Evolutionary conservation across 164 flowering plant species (phyloP).

Genomic region (Buxus sempervirens): DNA sequence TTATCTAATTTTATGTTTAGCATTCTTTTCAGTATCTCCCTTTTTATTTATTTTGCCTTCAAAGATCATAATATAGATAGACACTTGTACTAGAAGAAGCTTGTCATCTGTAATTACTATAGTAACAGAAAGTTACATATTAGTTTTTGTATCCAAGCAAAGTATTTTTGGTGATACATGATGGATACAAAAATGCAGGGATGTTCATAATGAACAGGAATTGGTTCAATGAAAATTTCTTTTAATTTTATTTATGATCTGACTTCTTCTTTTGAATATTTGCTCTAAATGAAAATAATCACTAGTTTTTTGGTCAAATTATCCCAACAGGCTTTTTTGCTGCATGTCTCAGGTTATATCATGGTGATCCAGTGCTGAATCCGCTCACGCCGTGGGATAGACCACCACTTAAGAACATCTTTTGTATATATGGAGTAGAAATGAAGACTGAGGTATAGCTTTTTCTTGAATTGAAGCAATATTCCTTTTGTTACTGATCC

Average conservation of each 20-base stretch:
- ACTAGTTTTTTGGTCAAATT: background rate
- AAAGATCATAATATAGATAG: too few relatives aligned
- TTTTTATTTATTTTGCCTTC: too few relatives aligned
- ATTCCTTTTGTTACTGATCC: background rate
- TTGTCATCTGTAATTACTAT: too few relatives aligned
- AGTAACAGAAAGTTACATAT: too few relatives aligned
- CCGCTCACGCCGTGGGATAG: slow-evolving; percentile 99
- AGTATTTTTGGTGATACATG: too few relatives aligned
- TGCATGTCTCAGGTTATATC: slow-evolving; percentile 75
- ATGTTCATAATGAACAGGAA: too few relatives aligned
- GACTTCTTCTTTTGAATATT: background rate
- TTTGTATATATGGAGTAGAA: slow-evolving; percentile 92
- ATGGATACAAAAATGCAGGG: too few relatives aligned
- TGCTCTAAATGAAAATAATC: background rate
- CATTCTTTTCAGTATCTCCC: too few relatives aligned
- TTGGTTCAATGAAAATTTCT: too few relatives aligned
- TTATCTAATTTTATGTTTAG: too few relatives aligned
- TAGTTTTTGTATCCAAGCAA: too few relatives aligned
- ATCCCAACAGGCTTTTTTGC: slow-evolving; percentile 6
- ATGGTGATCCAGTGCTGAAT: slow-evolving; percentile 87
- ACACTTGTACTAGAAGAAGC: too few relatives aligned
- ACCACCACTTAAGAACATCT: slow-evolving; percentile 94
- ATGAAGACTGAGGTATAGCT: slow-evolving; percentile 77
- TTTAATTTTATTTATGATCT: background rate
- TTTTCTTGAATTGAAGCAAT: background rate